A percentile compares a stretch with the other conserved stretches of the same genome.
phyloP scores from a whole-genome alignment of 805 yeast species.

The Priceomyces castillae region DNA sequence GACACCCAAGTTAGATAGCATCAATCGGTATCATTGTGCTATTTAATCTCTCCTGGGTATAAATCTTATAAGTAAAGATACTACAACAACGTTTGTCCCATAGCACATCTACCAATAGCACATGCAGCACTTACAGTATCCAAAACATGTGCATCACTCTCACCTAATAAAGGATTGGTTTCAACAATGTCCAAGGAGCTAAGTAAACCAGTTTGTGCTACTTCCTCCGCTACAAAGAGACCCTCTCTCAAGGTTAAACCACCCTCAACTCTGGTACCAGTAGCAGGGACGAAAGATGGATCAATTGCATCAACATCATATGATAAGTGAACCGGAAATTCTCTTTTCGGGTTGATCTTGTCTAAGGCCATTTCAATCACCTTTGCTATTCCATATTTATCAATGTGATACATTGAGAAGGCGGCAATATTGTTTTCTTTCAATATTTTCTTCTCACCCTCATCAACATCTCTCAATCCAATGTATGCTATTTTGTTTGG shows the following conservation, averaged over 20 bases:
- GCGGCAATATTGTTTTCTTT: slow-evolving; percentile 74
- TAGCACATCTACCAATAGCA: slow-evolving; percentile 88
- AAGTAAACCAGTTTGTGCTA: slow-evolving; percentile 86
- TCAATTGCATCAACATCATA: slow-evolving; percentile 98
- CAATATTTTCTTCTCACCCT: slow-evolving; percentile 74
- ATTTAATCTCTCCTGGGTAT: too few relatives aligned
- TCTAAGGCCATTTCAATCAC: slow-evolving; percentile 91
- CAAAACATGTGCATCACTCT: slow-evolving; percentile 66
- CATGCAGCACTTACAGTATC: slow-evolving; percentile 90
- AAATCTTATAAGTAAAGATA: too few relatives aligned
- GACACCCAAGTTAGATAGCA: too few relatives aligned
- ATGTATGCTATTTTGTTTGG: slow-evolving; percentile 81
- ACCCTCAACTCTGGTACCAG: slow-evolving; percentile 97
- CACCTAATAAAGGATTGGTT: slow-evolving; percentile 85
- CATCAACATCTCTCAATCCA: slow-evolving; percentile 92
- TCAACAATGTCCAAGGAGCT: slow-evolving; percentile 91
- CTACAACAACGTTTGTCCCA: slow-evolving; percentile 83
- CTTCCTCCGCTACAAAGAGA: slow-evolving; percentile 83
- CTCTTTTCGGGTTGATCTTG: slow-evolving; percentile 65
- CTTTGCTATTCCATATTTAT: slow-evolving; percentile 85
- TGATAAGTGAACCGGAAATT: slow-evolving; percentile 78
- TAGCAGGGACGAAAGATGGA: slow-evolving; percentile 91
- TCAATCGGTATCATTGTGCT: too few relatives aligned
- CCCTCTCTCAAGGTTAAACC: slow-evolving; percentile 95
- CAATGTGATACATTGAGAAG: slow-evolving; percentile 93